phyloP scores from a whole-genome alignment of 257 asterid genomes.

The Voacanga thouarsii region DNA sequence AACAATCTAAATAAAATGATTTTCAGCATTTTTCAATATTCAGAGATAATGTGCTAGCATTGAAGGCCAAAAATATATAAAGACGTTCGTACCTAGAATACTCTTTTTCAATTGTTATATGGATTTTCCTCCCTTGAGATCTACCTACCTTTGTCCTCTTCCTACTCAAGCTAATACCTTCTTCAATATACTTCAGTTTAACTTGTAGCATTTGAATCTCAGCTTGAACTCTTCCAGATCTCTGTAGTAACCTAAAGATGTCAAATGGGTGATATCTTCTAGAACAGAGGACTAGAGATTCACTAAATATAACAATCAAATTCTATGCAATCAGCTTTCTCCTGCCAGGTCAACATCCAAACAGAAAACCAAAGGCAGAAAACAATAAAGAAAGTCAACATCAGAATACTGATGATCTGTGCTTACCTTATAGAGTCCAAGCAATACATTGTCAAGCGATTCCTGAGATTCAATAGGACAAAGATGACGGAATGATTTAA shows the following conservation, averaged over 20 bases:
- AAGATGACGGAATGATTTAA: slow-evolving; percentile 89
- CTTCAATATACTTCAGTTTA: slow-evolving; percentile 69
- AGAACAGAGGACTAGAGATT: background rate
- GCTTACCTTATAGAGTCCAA: slow-evolving; percentile 75
- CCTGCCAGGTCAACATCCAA: background rate
- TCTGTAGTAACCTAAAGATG: slow-evolving; percentile 39
- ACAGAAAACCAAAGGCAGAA: background rate
- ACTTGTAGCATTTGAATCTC: slow-evolving; percentile 60
- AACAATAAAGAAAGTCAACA: background rate
- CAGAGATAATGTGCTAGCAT: background rate
- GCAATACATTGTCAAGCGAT: slow-evolving; percentile 76
- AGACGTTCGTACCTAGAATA: slow-evolving; percentile 57
- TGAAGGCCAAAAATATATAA: slow-evolving; percentile 3
- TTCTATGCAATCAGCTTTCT: background rate
- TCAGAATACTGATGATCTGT: background rate
- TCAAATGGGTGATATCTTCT: background rate
- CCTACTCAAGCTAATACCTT: slow-evolving; percentile 66
- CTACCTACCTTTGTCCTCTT: slow-evolving; percentile 73
- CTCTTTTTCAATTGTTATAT: slow-evolving; percentile 75
- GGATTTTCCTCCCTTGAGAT: slow-evolving; percentile 80
- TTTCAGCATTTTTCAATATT: background rate
- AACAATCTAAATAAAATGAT: slow-evolving; percentile 48
- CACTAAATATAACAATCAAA: background rate
- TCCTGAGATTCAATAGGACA: slow-evolving; percentile 81
- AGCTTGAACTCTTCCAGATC: slow-evolving; percentile 73